A percentile compares a stretch with the other conserved stretches of the same genome.
Conservation (phyloP, 2,329 filamentous ascomycete genomes). For the Tolypocladium capitatum region DNA sequence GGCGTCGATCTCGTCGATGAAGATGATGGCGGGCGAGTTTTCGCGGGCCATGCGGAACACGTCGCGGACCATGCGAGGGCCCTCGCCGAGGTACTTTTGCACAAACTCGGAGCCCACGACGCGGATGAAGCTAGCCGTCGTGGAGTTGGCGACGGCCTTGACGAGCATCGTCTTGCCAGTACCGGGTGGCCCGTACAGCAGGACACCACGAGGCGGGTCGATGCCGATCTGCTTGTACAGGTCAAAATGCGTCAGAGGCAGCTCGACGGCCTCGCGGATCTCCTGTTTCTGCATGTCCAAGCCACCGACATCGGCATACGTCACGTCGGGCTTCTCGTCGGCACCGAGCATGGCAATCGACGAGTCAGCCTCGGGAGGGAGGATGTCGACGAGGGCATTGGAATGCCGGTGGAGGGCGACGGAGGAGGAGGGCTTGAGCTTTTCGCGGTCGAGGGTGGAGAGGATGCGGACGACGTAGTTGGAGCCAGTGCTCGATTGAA, state of each 20-base stretch:
- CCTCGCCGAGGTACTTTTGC: conserved; percentile 96
- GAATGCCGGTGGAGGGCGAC: conserved; percentile 97
- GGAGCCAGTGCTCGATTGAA: conserved; percentile 93
- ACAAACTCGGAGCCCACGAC: conserved; percentile 98
- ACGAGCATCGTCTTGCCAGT: conserved; percentile 96
- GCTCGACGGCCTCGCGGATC: conserved; percentile 92
- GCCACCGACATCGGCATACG: conserved; percentile 94
- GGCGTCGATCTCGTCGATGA: conserved; percentile 98
- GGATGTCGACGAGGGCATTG: conserved; percentile 94
- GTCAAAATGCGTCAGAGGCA: conserved; percentile 94
- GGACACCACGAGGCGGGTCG: conserved; percentile 88
- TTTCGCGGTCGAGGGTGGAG: conserved; percentile 93
- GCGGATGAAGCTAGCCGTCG: conserved; percentile 94
- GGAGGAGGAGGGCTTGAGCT: conserved; percentile 94
- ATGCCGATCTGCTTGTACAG: conserved; percentile 99
- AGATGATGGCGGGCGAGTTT: conserved; percentile 97
- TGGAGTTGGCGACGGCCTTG: conserved; percentile 97
- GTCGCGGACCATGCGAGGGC: conserved; percentile 95
- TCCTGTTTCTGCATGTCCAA: conserved; percentile 99
- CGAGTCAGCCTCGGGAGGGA: conserved; percentile 96
- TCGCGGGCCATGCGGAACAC: conserved; percentile 98
- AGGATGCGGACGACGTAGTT: conserved; percentile 99
- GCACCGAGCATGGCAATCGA: conserved; percentile 96
- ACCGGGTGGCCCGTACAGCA: conserved; percentile 90
- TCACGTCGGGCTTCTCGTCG: conserved; percentile 96